Evolutionary conservation across 2,329 filamentous ascomycete genomes (phyloP).

Genomic region (Trichoderma sp.): DNA sequence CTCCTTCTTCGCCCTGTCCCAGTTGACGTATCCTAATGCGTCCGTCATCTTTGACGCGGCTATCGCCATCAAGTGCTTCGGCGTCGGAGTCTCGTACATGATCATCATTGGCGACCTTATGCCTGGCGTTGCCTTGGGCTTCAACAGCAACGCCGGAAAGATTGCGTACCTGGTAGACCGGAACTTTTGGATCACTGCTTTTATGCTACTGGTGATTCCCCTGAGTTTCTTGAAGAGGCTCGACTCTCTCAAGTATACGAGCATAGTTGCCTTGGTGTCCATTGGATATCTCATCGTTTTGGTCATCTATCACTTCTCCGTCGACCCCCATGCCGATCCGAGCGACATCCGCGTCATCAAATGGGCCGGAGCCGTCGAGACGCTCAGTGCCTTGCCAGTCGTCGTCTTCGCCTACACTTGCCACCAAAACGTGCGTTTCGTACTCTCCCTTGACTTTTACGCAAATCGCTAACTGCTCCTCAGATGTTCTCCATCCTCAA

Average conservation of each 20-base stretch:
- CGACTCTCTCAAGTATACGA: slow-evolving; percentile 97
- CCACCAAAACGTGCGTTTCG: slow-evolving; percentile 84
- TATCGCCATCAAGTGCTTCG: slow-evolving; percentile 97
- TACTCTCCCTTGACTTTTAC: too few species aligned
- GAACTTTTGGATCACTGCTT: slow-evolving; percentile 96
- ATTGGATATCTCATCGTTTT: slow-evolving; percentile 93
- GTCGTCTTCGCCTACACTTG: slow-evolving; percentile 99
- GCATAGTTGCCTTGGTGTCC: slow-evolving; percentile 83
- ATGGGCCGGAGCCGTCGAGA: slow-evolving; percentile 77
- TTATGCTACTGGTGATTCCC: slow-evolving; percentile 95
- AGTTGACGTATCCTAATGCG: slow-evolving; percentile 95
- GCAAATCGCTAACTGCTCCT: background rate
- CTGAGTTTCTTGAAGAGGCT: slow-evolving; percentile 87
- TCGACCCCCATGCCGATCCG: slow-evolving; percentile 73
- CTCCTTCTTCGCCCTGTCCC: slow-evolving; percentile 95
- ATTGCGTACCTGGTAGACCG: slow-evolving; percentile 80
- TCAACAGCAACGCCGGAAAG: slow-evolving; percentile 64
- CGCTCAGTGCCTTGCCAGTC: slow-evolving; percentile 85
- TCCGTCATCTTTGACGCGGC: slow-evolving; percentile 94
- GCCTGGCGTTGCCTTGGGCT: slow-evolving; percentile 87
- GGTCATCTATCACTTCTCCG: slow-evolving; percentile 88
- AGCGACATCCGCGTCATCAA: slow-evolving; percentile 74
- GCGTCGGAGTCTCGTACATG: slow-evolving; percentile 93
- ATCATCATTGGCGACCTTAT: slow-evolving; percentile 99
- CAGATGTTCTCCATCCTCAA: slow-evolving; percentile 99